A percentile compares a stretch with the other conserved stretches of the same genome.
Evolutionary conservation across 1,139 yeast species (phyloP).

Genomic region (Saccharomycopsis crataegensis): DNA sequence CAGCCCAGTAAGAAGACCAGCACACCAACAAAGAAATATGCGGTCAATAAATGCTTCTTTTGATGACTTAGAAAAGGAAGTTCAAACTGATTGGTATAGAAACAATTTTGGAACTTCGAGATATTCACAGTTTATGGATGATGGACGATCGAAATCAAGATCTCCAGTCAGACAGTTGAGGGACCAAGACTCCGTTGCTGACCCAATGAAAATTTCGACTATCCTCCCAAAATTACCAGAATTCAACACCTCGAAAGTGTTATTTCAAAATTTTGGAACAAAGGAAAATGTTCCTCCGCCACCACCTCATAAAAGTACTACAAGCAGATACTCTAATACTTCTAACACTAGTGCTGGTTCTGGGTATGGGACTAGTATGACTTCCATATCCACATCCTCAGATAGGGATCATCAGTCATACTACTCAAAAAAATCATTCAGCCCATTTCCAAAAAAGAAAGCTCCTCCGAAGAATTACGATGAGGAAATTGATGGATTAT

Average conservation of each 20-base stretch:
- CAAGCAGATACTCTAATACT: neutral
- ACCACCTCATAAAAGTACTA: constrained; percentile 14
- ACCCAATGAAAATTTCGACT: constrained; percentile 18
- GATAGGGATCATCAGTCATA: neutral
- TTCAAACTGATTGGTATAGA: constrained; percentile 26
- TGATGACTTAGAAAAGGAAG: constrained; percentile 29
- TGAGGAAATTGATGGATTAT: neutral
- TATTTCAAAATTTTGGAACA: neutral
- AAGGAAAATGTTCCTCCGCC: constrained; percentile 8
- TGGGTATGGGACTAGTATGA: neutral
- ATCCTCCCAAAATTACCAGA: constrained; percentile 19
- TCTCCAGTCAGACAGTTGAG: neutral
- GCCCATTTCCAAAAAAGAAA: constrained; percentile 16
- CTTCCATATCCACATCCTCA: neutral
- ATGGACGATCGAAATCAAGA: neutral
- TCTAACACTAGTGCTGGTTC: neutral
- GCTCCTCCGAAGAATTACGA: constrained; percentile 13
- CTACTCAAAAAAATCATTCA: constrained; percentile 10
- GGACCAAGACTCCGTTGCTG: neutral
- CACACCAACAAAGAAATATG: neutral
- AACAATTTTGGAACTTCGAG: constrained; percentile 18
- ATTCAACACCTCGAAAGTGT: constrained; percentile 1
- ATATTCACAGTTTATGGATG: constrained; percentile 8
- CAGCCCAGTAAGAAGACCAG: constrained; percentile 9
- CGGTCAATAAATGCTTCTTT: constrained; percentile 23